phyloP scores from a whole-genome alignment of 768 basidiomycete species.

The Tephrocybe sp. region DNA sequence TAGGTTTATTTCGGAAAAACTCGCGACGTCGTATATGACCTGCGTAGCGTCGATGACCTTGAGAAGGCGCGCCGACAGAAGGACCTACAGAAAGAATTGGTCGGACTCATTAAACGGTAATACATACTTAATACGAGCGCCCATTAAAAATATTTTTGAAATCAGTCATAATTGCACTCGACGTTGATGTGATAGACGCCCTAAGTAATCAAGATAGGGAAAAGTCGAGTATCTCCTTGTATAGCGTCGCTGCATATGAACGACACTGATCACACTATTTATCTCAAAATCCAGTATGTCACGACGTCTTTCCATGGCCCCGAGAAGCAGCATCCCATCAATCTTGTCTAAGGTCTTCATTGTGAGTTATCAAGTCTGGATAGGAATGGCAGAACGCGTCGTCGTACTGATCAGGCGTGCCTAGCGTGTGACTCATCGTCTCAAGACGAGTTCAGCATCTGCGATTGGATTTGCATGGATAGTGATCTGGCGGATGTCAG shows the following conservation, averaged over 20 bases:
- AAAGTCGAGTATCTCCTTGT: not conserved
- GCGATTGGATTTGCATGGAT: slow-evolving; percentile 97
- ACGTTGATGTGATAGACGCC: too few species aligned
- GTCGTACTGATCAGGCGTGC: not conserved
- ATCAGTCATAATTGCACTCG: too few species aligned
- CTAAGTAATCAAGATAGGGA: too few species aligned
- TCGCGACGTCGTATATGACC: slow-evolving; percentile 89
- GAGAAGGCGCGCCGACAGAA: slow-evolving; percentile 79
- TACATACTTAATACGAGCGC: not conserved
- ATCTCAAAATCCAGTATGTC: not conserved
- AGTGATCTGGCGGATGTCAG: slow-evolving; percentile 52
- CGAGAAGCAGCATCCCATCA: not conserved
- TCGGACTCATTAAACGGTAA: slow-evolving; percentile 78
- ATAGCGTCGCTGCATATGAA: not conserved
- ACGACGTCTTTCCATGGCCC: not conserved
- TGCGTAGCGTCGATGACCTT: slow-evolving; percentile 84
- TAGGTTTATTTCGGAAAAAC: slow-evolving; percentile 97
- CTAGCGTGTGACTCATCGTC: slow-evolving; percentile 21
- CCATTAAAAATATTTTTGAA: slow-evolving; percentile 1
- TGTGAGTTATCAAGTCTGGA: not conserved
- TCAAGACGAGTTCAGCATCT: slow-evolving; percentile 55
- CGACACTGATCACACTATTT: not conserved
- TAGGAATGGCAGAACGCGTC: not conserved
- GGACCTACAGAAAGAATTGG: slow-evolving; percentile 89
- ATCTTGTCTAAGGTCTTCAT: not conserved